phyloP scores from a whole-genome alignment of 2,329 filamentous ascomycete genomes.

The Helminthosporium solani region DNA sequence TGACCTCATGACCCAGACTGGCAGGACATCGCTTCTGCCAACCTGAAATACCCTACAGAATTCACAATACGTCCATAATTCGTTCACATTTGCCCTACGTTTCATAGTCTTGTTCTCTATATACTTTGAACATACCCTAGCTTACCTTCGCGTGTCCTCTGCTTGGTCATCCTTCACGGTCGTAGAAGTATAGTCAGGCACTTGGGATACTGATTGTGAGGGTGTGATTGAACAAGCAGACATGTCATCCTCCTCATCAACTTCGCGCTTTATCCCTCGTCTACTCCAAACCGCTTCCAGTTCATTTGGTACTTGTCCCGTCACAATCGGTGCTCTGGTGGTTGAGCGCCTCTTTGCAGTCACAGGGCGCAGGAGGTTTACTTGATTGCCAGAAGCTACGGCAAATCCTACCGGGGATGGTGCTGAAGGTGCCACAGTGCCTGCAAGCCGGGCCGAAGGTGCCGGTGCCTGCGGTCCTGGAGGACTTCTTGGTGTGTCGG shows the following conservation, averaged over 20 bases:
- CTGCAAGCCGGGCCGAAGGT: conserved; percentile 18
- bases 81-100: too few relatives aligned
- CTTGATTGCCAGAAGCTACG: neutral
- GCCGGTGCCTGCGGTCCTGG: conserved; percentile 7
- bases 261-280: conserved; percentile 6
- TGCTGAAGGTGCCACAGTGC: conserved; percentile 8
- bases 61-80: too few relatives aligned
- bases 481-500: conserved; percentile 5
- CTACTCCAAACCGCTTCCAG: conserved; percentile 9
- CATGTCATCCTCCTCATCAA: conserved; percentile 1
- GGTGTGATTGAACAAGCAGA: conserved; percentile 3
- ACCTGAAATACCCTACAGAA: too few relatives aligned
- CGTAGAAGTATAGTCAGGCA: neutral
- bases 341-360: neutral
- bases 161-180: neutral
- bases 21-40: too few relatives aligned
- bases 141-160: neutral
- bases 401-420: neutral
- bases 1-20: too few relatives aligned
- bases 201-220: conserved; percentile 7
- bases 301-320: conserved; percentile 2
- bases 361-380: conserved; percentile 1
- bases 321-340: neutral
- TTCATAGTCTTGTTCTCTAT: too few relatives aligned
- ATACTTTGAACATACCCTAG: neutral